phyloP scores from a whole-genome alignment of 1,139 yeast genomes.

The Sugiyamaella pinicola region DNA sequence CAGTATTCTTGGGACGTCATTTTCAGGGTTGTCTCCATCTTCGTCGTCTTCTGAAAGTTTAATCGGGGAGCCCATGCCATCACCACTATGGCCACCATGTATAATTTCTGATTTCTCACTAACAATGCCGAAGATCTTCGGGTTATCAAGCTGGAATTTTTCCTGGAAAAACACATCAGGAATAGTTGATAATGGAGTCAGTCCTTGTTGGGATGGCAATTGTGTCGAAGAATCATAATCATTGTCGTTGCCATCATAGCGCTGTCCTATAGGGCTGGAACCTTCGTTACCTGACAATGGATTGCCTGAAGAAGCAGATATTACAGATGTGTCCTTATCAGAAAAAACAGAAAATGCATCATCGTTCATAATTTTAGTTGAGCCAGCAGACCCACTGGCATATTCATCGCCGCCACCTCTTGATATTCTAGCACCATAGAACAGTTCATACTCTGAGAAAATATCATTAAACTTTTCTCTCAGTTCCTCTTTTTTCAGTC shows the following conservation, averaged over 20 bases:
- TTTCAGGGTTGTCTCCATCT: conserved; percentile 25
- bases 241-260: background rate
- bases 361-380: conserved; percentile 12
- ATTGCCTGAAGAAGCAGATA: conserved; percentile 12
- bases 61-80: conserved; percentile 7
- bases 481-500: conserved; percentile 54
- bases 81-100: conserved; percentile 10
- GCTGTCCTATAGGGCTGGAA: conserved; percentile 1
- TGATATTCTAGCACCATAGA: conserved; percentile 25
- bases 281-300: background rate
- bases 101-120: conserved; percentile 55
- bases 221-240: background rate
- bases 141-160: conserved; percentile 83
- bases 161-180: conserved; percentile 71
- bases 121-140: conserved; percentile 76
- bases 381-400: conserved; percentile 10
- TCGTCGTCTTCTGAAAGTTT: conserved; percentile 19
- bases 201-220: conserved; percentile 19
- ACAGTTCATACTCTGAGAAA: conserved; percentile 53
- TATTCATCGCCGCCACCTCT: conserved; percentile 7
- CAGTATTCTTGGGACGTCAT: conserved; percentile 35
- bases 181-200: conserved; percentile 47
- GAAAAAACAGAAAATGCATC: conserved; percentile 27
- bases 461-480: conserved; percentile 50
- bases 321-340: conserved; percentile 20